Evolutionary conservation across 768 basidiomycete species (phyloP).

Genomic region (Tylopilus felleus): DNA sequence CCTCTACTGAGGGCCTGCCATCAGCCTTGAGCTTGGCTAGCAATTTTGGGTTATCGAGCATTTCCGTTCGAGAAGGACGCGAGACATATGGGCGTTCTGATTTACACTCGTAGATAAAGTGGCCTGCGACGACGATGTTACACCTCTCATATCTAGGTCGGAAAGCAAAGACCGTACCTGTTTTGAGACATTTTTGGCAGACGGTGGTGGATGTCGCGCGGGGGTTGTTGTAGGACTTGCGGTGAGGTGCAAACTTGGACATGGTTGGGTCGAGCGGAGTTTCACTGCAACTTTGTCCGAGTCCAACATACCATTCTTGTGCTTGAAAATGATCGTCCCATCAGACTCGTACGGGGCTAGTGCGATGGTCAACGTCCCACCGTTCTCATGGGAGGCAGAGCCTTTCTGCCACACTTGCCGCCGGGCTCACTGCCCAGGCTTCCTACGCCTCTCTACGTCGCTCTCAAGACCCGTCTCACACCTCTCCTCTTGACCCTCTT

Average conservation of each 20-base stretch:
- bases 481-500: constrained; percentile 47
- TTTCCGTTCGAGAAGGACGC: constrained; percentile 85
- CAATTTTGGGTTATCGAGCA: constrained; percentile 72
- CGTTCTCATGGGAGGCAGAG: constrained; percentile 63
- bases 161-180: constrained; percentile 41
- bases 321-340: constrained; percentile 10
- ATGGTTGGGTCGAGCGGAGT: constrained; percentile 36
- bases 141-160: background rate
- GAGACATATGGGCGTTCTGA: constrained; percentile 75
- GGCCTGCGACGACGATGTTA: constrained; percentile 45
- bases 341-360: too few relatives aligned
- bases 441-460: constrained; percentile 49
- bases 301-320: constrained; percentile 9
- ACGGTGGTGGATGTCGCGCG: constrained; percentile 62
- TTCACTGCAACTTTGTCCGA: background rate
- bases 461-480: constrained; percentile 45
- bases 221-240: constrained; percentile 57
- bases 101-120: constrained; percentile 92
- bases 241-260: constrained; percentile 82
- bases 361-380: background rate
- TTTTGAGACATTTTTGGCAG: constrained; percentile 79
- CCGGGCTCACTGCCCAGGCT: constrained; percentile 57
- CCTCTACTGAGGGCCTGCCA: constrained; percentile 74
- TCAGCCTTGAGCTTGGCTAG: constrained; percentile 65
- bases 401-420: constrained; percentile 49